phyloP scores from a whole-genome alignment of 352 stramenopile species.

The Phytophthora pini region DNA sequence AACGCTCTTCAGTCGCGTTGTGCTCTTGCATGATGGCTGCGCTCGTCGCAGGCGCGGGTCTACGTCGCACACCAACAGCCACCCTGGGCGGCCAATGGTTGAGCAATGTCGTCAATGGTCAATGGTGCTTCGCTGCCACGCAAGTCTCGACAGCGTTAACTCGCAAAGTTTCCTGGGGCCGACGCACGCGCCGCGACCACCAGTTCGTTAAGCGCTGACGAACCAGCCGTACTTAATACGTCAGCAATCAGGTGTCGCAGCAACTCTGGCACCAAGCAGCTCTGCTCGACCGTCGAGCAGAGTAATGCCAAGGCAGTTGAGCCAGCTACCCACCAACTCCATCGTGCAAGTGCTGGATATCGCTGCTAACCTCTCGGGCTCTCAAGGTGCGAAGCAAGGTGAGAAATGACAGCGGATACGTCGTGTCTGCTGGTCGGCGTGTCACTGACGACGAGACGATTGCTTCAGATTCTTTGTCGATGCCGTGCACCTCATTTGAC shows the following conservation, averaged over 20 bases:
- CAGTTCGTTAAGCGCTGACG: constrained; percentile 9
- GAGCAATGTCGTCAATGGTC: background rate
- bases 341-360: no score
- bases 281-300: background rate
- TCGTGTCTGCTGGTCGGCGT: constrained; percentile 1
- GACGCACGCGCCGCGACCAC: background rate
- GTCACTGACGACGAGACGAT: constrained; percentile 21
- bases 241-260: constrained; percentile 7
- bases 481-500: constrained; percentile 14
- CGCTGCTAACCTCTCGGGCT: background rate
- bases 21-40: background rate
- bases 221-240: background rate
- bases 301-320: no score
- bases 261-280: background rate
- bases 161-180: background rate
- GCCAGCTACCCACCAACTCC: no score
- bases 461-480: constrained; percentile 27
- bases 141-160: background rate
- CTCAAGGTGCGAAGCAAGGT: background rate
- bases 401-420: background rate
- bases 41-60: background rate
- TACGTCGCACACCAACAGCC: constrained; percentile 3
- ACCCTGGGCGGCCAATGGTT: background rate
- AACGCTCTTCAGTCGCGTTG: background rate
- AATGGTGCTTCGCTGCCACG: background rate